Base-by-base conservation (phyloP, 257 asterid species). In the Echites panduratus region DNA sequence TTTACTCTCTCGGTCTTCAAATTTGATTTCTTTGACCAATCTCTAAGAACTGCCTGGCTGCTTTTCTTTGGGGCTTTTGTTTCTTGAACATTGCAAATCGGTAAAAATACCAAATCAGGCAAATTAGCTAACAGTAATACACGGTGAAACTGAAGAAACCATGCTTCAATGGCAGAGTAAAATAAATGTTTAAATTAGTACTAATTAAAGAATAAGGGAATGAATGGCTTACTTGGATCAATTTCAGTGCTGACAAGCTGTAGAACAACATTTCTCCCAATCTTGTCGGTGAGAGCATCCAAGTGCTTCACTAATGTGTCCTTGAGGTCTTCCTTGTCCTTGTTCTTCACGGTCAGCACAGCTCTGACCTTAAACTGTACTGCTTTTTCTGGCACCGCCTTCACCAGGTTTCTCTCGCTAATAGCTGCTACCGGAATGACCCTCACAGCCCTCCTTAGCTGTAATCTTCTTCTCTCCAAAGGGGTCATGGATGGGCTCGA, bases 11-110 rank as follows among this genome's bases (percentile, higher is more conserved):
- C 98, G 0, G 88, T 85, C 62, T 88, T 93, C 32, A 86, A 78
- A 61, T 82, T 90, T 47, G 98, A 85, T 80, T 95, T 95, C 86
- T 86, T 85, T 17, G 99, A 88, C 99, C 99, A 95, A 76, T 89
- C 98, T 78, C 76, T 85, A n/a, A 92, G 66, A 35, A 81, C 90
- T 19, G 89, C 96, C 58, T 76, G 83, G 7, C 73, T 92, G 86
- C 97, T 92, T 29, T 76, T 87, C 89, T 83, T 87, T 45, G 98
- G 86, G 11, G 84, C 87, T 75, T 88, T 90, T 40, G 89, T 89
- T 79, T 81, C 99, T 87, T 78, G 27, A 73, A 48, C 24, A 68
- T 59, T 38, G 47, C 4, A 27, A 7, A 45, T 7, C 58, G 44
- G 58, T 2, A 49, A 53, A 56, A 3, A 32, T 7, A n/a, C n/a